Evolutionary conservation across 2,329 filamentous ascomycete species (phyloP), one percentile per base, ranked within the genome.

Genomic region (Hypoxylon sp.): DNA sequence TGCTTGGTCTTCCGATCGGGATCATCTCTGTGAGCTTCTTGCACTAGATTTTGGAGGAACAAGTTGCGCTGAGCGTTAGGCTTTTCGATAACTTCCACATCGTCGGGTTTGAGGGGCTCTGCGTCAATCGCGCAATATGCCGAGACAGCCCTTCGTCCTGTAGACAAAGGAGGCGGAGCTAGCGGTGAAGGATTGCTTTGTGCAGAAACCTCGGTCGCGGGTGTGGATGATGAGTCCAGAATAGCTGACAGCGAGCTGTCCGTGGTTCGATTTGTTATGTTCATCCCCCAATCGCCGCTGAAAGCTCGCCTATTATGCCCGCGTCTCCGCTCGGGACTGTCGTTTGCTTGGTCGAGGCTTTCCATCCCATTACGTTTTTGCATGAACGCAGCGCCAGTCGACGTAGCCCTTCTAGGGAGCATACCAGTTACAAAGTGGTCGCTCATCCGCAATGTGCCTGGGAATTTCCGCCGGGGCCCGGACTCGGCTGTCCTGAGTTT

Each of bases 371-470:
- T 73, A n/a, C 75, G 76, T 22, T 77, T 77, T 58, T 82, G 79
- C 74, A 84, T 79, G 54, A 81, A 84, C 3, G 81, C 80, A 1
- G 80, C 79, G 0, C 83, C 83, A 0, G 80, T 81, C 42, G 82
- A 85, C 2, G 81, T 80, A 1, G 82, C 77, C 22, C 82, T 77
- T 30, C 77, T 79, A 22, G 81, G 80, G 8, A 76, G 16, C 0
- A 66, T 44, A 32, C 22, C 69, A 38, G 51, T 51, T 52, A 40
- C 46, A 28, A 42, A 67, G 5, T 72, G 70, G 33, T 64, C 70
- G 32, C 42, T 67, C 65, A 54, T 54, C 20, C 57, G 53, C 22
- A 62, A 53, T 11, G 46, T 53, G n/a, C 53, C 57, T 30, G 61
- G 45, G 33, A 67, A 66, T 62, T 61, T 72, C 9, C 49, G 65